Evolutionary conservation across 2,329 filamentous ascomycete species (phyloP).

Genomic region (Didymella exigua): DNA sequence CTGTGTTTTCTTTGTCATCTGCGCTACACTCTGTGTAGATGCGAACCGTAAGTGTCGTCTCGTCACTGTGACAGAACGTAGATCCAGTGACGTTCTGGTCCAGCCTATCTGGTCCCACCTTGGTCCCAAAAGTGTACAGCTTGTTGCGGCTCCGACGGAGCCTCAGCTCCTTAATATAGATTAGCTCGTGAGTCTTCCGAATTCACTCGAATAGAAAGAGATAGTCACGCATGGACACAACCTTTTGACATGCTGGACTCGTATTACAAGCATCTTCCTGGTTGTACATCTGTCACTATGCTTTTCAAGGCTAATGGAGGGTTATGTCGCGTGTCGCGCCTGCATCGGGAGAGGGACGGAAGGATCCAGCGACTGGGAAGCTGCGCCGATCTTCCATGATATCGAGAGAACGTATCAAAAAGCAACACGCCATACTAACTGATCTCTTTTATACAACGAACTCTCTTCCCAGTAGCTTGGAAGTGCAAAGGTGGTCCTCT

Average conservation of each 20-base stretch:
- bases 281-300: conserved; percentile 15
- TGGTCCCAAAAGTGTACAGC: conserved; percentile 17
- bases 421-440: conserved; percentile 13
- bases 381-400: conserved; percentile 27
- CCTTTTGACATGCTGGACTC: not conserved
- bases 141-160: conserved; percentile 17
- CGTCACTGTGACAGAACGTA: conserved; percentile 8
- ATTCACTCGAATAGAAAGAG: conserved; percentile 23
- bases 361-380: conserved; percentile 19
- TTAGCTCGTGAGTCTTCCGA: conserved; percentile 11
- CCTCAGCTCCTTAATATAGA: conserved; percentile 2
- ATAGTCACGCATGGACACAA: conserved; percentile 12
- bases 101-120: conserved; percentile 21
- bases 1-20: conserved; percentile 34
- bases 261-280: conserved; percentile 19
- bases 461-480: not conserved
- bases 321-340: conserved; percentile 29
- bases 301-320: conserved; percentile 20
- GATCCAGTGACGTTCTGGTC: conserved; percentile 6
- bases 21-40: conserved; percentile 20
- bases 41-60: conserved; percentile 23
- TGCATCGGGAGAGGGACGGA: conserved; percentile 38
- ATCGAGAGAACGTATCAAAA: conserved; percentile 22
- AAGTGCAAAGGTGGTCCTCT: not conserved
- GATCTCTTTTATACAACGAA: not conserved